A percentile compares a stretch with the other conserved stretches of the same genome.
phyloP scores from a whole-genome alignment of 345 rosid genomes.

The Mercurialis annua region DNA sequence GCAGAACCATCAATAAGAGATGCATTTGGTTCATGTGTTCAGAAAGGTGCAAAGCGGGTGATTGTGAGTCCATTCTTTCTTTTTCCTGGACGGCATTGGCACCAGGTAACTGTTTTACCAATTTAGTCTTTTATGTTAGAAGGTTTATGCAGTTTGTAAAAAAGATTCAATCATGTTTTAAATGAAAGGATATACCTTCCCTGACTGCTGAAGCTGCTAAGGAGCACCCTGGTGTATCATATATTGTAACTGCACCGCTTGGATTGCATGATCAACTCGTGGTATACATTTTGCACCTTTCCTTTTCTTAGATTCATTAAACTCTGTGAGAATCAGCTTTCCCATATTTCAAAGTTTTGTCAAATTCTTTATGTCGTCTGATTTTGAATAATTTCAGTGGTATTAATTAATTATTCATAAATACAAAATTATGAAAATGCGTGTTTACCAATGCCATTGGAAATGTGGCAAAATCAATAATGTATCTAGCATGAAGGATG shows the following conservation, averaged over 20 bases:
- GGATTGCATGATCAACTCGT: slow-evolving; percentile 81
- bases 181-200: slow-evolving; percentile 71
- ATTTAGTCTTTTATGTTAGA: background rate
- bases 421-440: background rate
- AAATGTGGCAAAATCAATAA: no score
- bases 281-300: slow-evolving; percentile 38
- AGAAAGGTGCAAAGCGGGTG: slow-evolving; percentile 71
- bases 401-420: background rate
- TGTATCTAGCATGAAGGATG: slow-evolving; percentile 1
- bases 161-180: background rate
- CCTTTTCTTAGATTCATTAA: background rate
- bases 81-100: slow-evolving; percentile 94
- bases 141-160: slow-evolving; percentile 1
- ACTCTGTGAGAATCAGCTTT: background rate
- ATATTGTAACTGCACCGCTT: slow-evolving; percentile 82
- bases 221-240: slow-evolving; percentile 62
- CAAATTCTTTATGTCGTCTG: no score
- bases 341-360: background rate
- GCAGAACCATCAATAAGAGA: slow-evolving; percentile 83
- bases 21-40: slow-evolving; percentile 71
- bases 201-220: slow-evolving; percentile 91
- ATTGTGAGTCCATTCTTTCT: slow-evolving; percentile 91
- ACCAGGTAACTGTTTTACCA: slow-evolving; percentile 46
- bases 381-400: background rate
- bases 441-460: background rate